Percentiles rank a stretch among this genome's conserved stretches.
Conservation (phyloP, 768 basidiomycete species). For the Calocera viscosa region DNA sequence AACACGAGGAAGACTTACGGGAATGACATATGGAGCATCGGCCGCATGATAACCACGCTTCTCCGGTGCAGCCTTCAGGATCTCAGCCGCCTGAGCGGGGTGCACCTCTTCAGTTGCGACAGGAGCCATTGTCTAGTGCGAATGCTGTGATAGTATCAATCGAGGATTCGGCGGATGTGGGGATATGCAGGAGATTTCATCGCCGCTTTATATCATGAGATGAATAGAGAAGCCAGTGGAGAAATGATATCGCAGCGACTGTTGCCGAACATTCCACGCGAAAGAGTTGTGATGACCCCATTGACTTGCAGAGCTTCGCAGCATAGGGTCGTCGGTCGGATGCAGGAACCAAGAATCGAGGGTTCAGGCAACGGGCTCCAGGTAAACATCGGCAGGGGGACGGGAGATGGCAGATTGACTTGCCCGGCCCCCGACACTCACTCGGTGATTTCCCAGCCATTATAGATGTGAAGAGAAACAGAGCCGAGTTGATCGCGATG, state of each 20-base stretch:
- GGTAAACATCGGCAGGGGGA: background rate
- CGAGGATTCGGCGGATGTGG: background rate
- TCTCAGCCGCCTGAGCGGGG: background rate
- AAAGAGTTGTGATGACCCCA: background rate
- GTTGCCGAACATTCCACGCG: background rate
- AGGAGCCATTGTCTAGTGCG: background rate
- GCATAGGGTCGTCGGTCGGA: background rate
- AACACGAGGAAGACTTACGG: background rate
- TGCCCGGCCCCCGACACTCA: background rate
- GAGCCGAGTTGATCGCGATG: no score
- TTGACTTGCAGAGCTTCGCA: background rate
- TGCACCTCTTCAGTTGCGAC: background rate
- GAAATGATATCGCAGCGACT: background rate
- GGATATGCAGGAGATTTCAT: background rate
- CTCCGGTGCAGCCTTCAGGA: background rate
- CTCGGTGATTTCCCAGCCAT: background rate
- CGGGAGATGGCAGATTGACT: background rate
- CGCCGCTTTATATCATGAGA: background rate
- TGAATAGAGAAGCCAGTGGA: background rate
- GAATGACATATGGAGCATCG: background rate
- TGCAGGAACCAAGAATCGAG: background rate
- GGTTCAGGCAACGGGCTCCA: background rate
- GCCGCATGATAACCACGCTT: conserved; percentile 3
- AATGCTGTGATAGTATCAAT: background rate
- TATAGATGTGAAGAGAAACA: background rate